Base-by-base conservation (phyloP, 805 yeast genomes). In the Ogataea ramenticola region DNA sequence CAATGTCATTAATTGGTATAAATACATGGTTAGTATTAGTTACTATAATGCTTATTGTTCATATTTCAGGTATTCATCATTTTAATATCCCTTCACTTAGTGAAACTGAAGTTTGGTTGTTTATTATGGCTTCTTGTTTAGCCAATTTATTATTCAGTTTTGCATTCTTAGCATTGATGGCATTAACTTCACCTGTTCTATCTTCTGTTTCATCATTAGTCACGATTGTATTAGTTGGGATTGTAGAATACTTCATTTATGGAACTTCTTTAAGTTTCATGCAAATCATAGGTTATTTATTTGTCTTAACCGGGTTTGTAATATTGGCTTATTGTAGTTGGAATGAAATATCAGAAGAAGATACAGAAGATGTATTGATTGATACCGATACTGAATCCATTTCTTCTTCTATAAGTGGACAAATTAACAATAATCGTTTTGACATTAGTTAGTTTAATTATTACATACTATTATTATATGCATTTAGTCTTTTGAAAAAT, bases 151-250 rank as follows among this genome's bases (percentile, higher is more conserved):
- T 75, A 1, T 87, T 85, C 59, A 80, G 87, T 32, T 81, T 83
- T 8, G 69, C 84, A 29, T 87, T 88, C 52, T 68, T 87, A 46
- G 74, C 88, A 2, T 65, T 87, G 49, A 85, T 87, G 85, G 81
- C 95, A 0, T 71, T 87, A 44, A 87, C 96, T 0, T 80, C 86
- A 3, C 96, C 96, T 0, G 95, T 88, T 2, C 66, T 88, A 36
- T 83, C 93, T 1, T 77, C 86, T 0, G 82, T 77, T 21, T 61
- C 70, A 2, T 63, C 69, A 4, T 65, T 87, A 46, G 70, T 87
- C 40, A 86, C 96, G 0, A 88, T 89, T 19, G 72, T 87, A 49
- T 60, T 87, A 43, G 93, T 88, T 37, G 95, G 96, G 0, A 41
- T 85, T 1, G 79, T 79, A 19, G 96, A 87, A 57, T 85, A 84